phyloP scores from a whole-genome alignment of 2,329 filamentous ascomycete species.

The Neodidymelliopsis sp. region DNA sequence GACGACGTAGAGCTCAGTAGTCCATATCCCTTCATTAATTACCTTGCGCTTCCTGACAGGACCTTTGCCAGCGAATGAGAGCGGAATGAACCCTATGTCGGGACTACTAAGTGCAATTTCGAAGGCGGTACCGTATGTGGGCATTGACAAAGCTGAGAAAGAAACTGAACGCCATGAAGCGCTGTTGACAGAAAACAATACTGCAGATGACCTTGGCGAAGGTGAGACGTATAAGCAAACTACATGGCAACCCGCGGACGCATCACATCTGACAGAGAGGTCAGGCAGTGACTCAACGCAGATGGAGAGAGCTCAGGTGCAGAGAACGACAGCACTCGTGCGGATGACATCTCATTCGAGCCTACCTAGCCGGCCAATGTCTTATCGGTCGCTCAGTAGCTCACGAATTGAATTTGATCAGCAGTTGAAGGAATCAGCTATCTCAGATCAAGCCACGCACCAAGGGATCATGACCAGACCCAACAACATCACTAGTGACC shows the following conservation, averaged over 20 bases:
- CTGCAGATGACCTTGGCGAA: background rate
- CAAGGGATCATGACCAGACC: background rate
- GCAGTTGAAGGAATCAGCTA: constrained; percentile 15
- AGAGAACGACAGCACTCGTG: background rate
- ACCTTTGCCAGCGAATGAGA: background rate
- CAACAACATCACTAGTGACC: background rate
- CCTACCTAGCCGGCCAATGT: background rate
- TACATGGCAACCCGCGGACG: background rate
- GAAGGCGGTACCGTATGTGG: background rate
- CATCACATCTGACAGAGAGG: background rate
- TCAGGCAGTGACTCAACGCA: background rate
- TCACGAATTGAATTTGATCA: constrained; percentile 14
- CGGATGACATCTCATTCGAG: background rate
- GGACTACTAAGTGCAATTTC: background rate
- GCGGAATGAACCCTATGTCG: background rate
- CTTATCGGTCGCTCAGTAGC: constrained; percentile 21
- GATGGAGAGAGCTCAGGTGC: too few relatives aligned
- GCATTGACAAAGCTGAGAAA: background rate
- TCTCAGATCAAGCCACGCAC: background rate
- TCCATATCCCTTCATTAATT: background rate
- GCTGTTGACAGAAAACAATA: background rate
- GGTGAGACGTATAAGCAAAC: background rate
- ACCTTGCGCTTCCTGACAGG: background rate
- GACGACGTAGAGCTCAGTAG: background rate
- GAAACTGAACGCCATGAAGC: background rate